These are phyloP conservation scores for Colletotrichum sp. DNA, from an alignment of 2,329 filamentous ascomycete species.

Conservation along the genomic window DNA sequence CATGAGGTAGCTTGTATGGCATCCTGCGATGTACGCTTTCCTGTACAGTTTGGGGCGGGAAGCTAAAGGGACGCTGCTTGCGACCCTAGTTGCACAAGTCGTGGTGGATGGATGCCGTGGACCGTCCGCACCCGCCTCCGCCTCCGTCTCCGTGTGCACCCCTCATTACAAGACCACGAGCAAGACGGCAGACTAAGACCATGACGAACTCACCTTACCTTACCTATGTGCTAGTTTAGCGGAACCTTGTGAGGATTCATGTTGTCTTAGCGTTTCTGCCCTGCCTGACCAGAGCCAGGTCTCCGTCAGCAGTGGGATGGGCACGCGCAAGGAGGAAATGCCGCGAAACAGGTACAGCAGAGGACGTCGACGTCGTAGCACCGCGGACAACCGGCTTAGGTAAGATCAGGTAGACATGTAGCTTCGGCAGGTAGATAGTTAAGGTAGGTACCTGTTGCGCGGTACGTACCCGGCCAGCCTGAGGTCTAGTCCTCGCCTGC, in stretches of 20 bases:
- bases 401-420: not conserved
- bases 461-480: not conserved
- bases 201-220: not conserved
- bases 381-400: not conserved
- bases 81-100: not conserved
- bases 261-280: conserved; percentile 3
- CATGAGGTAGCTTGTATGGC: not conserved
- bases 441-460: not conserved
- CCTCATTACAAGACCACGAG: not conserved
- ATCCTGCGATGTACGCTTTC: not conserved
- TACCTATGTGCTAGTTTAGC: not conserved
- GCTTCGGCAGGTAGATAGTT: not conserved
- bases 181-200: not conserved
- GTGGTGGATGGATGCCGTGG: not conserved
- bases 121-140: not conserved
- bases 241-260: not conserved
- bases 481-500: not conserved
- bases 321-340: conserved; percentile 1
- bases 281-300: not conserved
- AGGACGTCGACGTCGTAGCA: not conserved
- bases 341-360: not conserved
- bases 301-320: not conserved
- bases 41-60: not conserved
- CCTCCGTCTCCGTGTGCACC: not conserved
- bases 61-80: not conserved